These are phyloP conservation scores for Firmiana major DNA, from an alignment of 345 rosid genomes.

Conservation along the genomic window DNA sequence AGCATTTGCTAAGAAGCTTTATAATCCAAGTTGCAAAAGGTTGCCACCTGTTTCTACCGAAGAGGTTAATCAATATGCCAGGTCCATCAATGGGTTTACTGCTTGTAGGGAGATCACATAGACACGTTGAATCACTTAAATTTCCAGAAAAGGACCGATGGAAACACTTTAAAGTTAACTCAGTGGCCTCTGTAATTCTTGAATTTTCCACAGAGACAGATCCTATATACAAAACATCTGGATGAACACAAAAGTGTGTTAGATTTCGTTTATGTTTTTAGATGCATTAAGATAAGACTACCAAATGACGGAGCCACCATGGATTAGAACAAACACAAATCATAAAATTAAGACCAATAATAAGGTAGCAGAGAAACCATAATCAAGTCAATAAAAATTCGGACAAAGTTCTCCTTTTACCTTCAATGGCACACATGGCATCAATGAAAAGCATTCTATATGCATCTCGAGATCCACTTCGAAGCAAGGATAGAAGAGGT, in stretches of 20 bases:
- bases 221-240: slow-evolving; percentile 63
- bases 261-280: slow-evolving; percentile 3
- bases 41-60: slow-evolving; percentile 64
- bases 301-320: background rate
- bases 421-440: slow-evolving; percentile 66
- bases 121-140: slow-evolving; percentile 46
- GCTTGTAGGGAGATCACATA: slow-evolving; percentile 62
- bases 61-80: slow-evolving; percentile 66
- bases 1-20: slow-evolving; percentile 77
- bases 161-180: slow-evolving; percentile 61
- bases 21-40: slow-evolving; percentile 75
- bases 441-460: slow-evolving; percentile 73
- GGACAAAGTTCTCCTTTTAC: slow-evolving; percentile 29
- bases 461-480: slow-evolving; percentile 70
- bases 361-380: slow-evolving; percentile 7
- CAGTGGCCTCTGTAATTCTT: slow-evolving; percentile 23
- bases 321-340: background rate
- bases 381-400: background rate
- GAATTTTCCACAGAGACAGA: slow-evolving; percentile 33
- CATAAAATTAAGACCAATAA: slow-evolving; percentile 1
- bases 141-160: slow-evolving; percentile 48
- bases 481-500: slow-evolving; percentile 77
- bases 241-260: slow-evolving; percentile 22
- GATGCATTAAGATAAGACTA: background rate
- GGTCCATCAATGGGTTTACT: slow-evolving; percentile 56